A percentile compares a stretch with the other conserved stretches of the same genome.
Conservation (phyloP, 2,329 filamentous ascomycete species). For the Clarireedia paspali region DNA sequence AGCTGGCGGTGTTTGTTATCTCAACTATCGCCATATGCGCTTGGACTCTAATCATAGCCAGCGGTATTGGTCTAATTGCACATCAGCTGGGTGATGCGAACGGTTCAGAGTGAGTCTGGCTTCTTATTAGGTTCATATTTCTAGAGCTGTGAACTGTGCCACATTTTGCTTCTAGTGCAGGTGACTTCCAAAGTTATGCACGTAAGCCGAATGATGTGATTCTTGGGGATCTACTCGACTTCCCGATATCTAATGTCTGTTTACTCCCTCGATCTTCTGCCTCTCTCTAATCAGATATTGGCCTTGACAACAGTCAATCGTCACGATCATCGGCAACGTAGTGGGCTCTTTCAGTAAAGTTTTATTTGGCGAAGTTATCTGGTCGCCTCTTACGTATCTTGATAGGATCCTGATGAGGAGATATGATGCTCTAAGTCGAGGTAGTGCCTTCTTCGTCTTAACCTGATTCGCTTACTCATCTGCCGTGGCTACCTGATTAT, state of each 20-base stretch:
- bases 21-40: slow-evolving; percentile 34
- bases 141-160: slow-evolving; percentile 30
- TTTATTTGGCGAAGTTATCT: slow-evolving; percentile 31
- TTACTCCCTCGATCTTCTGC: background rate
- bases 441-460: slow-evolving; percentile 35
- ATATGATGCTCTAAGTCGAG: slow-evolving; percentile 31
- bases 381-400: slow-evolving; percentile 31
- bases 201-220: slow-evolving; percentile 34
- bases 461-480: slow-evolving; percentile 35
- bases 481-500: slow-evolving; percentile 31
- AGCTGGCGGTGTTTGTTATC: slow-evolving; percentile 32
- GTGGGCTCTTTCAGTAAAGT: slow-evolving; percentile 29
- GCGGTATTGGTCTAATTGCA: slow-evolving; percentile 26
- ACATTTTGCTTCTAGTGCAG: slow-evolving; percentile 35
- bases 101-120: slow-evolving; percentile 31
- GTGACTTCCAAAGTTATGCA: slow-evolving; percentile 38
- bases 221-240: slow-evolving; percentile 34
- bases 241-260: slow-evolving; percentile 31
- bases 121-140: slow-evolving; percentile 33
- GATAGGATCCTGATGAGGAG: slow-evolving; percentile 30
- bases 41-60: slow-evolving; percentile 32
- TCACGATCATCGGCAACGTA: slow-evolving; percentile 34
- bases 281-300: background rate
- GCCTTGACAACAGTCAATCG: slow-evolving; percentile 19
- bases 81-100: slow-evolving; percentile 25